Percentiles rank a stretch among this genome's conserved stretches.
Conservation (phyloP, 1,139 yeast species). For the Taphrina pruni region DNA sequence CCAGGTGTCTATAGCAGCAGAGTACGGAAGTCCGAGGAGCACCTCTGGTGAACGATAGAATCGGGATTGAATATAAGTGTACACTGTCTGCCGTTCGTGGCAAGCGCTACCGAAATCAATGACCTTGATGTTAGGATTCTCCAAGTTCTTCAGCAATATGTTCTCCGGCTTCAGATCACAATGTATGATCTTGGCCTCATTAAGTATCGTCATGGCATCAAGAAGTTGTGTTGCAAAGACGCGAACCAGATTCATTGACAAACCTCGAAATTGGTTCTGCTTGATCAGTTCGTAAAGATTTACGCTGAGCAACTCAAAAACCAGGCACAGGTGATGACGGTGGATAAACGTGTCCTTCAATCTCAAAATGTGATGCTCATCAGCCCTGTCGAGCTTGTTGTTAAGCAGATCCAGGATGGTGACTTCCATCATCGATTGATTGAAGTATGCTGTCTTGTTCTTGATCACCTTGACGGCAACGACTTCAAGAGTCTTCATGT, state of each 20-base stretch:
- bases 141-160: constrained; percentile 73
- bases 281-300: constrained; percentile 88
- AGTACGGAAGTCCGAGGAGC: constrained; percentile 79
- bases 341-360: constrained; percentile 89
- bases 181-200: constrained; percentile 84
- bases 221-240: constrained; percentile 78
- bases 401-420: constrained; percentile 79
- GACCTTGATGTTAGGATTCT: constrained; percentile 85
- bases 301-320: constrained; percentile 85
- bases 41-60: constrained; percentile 97
- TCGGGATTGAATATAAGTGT: constrained; percentile 93
- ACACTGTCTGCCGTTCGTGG: constrained; percentile 84
- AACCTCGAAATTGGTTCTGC: constrained; percentile 92
- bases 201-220: constrained; percentile 78
- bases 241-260: constrained; percentile 78
- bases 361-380: constrained; percentile 75
- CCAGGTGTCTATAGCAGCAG: constrained; percentile 98
- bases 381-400: constrained; percentile 68
- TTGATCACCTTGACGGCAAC: constrained; percentile 95
- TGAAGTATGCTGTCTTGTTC: constrained; percentile 87
- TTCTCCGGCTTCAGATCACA: constrained; percentile 98
- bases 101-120: constrained; percentile 98
- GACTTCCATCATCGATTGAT: constrained; percentile 91
- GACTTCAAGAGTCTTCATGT: constrained; percentile 81
- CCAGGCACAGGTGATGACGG: constrained; percentile 88